These are phyloP conservation scores for Phylloporus sp. DNA, from an alignment of 768 basidiomycete species.

Conservation along the genomic window DNA sequence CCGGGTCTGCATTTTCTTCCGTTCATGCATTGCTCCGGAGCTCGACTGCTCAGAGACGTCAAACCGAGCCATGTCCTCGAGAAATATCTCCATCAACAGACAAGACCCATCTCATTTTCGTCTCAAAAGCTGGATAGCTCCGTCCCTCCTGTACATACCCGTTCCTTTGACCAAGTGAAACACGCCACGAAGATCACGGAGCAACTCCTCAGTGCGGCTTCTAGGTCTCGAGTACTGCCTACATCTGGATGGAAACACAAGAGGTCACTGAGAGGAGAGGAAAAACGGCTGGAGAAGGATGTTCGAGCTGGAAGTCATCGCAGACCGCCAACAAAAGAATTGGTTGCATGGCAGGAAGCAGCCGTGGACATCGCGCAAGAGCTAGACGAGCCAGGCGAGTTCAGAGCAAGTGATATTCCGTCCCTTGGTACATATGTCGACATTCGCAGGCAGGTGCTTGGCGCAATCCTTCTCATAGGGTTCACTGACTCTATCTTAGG, in stretches of 20 bases:
- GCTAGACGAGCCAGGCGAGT: conserved; percentile 13
- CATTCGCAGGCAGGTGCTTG: conserved; percentile 41
- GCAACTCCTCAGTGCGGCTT: conserved; percentile 34
- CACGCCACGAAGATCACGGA: conserved; percentile 21
- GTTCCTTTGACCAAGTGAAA: conserved; percentile 2
- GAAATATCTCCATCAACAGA: conserved; percentile 2
- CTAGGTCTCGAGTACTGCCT: conserved; percentile 22
- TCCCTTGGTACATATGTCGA: conserved; percentile 52
- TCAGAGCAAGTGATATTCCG: conserved; percentile 16
- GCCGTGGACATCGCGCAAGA: conserved; percentile 9
- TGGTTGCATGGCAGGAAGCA: conserved; percentile 25
- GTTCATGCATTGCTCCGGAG: conserved; percentile 28
- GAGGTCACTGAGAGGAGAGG: conserved; percentile 35
- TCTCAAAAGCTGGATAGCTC: not conserved
- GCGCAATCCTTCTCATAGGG: not conserved
- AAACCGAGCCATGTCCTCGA: conserved; percentile 11
- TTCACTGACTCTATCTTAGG: conserved; percentile 17
- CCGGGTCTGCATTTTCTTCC: conserved; percentile 20
- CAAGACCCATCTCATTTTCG: not conserved
- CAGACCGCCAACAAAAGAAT: conserved; percentile 23
- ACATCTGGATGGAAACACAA: conserved; percentile 37
- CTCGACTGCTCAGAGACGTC: conserved; percentile 17
- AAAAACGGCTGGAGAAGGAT: conserved; percentile 34
- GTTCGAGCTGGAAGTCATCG: conserved; percentile 11
- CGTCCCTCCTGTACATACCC: not conserved